phyloP scores from a whole-genome alignment of 179 eudicot genomes.

The Corrigiola litoralis region DNA sequence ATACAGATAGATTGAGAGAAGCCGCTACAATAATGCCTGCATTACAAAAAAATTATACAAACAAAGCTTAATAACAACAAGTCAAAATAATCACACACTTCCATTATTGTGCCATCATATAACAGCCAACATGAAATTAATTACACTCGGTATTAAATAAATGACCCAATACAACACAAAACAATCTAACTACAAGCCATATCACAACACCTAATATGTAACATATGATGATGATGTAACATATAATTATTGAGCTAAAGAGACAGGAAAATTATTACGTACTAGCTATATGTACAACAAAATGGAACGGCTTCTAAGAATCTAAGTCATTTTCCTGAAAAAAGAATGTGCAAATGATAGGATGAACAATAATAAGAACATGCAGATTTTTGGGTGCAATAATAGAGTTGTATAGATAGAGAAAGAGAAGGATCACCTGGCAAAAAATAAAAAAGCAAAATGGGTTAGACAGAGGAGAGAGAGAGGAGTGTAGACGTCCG shows the following conservation, averaged over 20 bases:
- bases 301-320: conserved; percentile 29
- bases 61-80: not conserved
- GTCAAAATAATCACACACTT: not conserved
- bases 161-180: not conserved
- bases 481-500: conserved; percentile 6
- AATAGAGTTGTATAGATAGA: conserved; percentile 16
- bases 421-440: conserved; percentile 8
- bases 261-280: not conserved
- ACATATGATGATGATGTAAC: not conserved
- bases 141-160: not conserved
- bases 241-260: not conserved
- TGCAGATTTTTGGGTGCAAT: conserved; percentile 14
- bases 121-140: not conserved
- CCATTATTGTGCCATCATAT: not conserved
- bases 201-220: not conserved
- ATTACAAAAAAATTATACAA: not conserved
- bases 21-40: conserved; percentile 24
- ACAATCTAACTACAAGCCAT: not conserved
- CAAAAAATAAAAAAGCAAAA: conserved; percentile 9
- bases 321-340: conserved; percentile 16
- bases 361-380: conserved; percentile 20
- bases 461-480: conserved; percentile 4
- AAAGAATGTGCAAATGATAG: not conserved
- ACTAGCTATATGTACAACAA: conserved; percentile 17
- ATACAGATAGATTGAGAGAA: conserved; percentile 20